These are phyloP conservation scores for Boletales sp. DNA, from an alignment of 768 basidiomycete genomes.

Conservation along the genomic window DNA sequence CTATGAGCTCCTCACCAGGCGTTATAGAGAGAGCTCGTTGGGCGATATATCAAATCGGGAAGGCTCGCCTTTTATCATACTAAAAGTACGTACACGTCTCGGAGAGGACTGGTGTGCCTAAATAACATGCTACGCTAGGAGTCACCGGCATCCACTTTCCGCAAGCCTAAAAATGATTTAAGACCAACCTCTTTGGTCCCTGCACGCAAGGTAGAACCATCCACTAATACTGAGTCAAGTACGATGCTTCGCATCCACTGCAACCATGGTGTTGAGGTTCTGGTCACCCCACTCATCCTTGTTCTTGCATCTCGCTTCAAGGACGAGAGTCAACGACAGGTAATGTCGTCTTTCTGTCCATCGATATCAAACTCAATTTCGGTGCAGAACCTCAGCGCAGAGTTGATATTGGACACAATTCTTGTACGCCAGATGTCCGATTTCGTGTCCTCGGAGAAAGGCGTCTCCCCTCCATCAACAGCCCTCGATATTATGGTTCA, in stretches of 20 bases:
- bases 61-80: slow-evolving; percentile 42
- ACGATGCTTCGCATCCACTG: slow-evolving; percentile 37
- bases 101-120: neutral
- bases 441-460: slow-evolving; percentile 24
- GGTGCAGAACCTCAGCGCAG: slow-evolving; percentile 35
- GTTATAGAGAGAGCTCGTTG: slow-evolving; percentile 40
- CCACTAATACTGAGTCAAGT: neutral
- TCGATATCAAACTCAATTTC: slow-evolving; percentile 6
- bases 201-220: slow-evolving; percentile 4
- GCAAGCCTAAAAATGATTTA: neutral
- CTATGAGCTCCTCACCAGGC: slow-evolving; percentile 48
- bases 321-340: slow-evolving; percentile 44
- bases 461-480: slow-evolving; percentile 13
- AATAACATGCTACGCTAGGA: slow-evolving; percentile 7
- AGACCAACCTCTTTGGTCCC: slow-evolving; percentile 1
- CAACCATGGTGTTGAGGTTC: slow-evolving; percentile 35
- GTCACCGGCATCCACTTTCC: slow-evolving; percentile 8
- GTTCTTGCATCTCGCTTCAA: slow-evolving; percentile 42
- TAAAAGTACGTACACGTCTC: slow-evolving; percentile 35
- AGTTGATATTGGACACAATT: slow-evolving; percentile 39
- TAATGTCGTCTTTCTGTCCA: slow-evolving; percentile 27
- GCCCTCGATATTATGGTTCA: slow-evolving; percentile 43
- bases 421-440: slow-evolving; percentile 38
- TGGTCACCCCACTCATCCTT: slow-evolving; percentile 55
- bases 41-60: slow-evolving; percentile 42